Base-by-base conservation (phyloP, 768 basidiomycete species). In the Rhodotorula babjevae region DNA sequence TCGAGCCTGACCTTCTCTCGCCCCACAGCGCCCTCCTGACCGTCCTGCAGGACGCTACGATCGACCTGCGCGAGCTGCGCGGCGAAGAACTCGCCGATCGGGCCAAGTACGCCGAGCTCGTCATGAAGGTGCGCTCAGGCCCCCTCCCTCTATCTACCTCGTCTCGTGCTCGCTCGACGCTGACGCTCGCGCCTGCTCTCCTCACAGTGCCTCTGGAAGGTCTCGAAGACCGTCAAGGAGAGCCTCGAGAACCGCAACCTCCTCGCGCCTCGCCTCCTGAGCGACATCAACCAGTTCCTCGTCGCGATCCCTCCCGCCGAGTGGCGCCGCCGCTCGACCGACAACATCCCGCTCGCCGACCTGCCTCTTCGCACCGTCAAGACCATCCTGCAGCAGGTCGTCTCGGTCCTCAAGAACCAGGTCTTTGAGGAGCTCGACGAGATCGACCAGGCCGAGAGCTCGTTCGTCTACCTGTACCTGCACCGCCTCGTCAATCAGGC, bases 301-400 rank as follows among this genome's bases (percentile, higher is more conserved):
- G 90, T 93, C 79, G 91, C 89, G 2, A 89, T 98, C 42, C 90
- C 92, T 59, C 96, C 96, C 2, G 93, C 93, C 72, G 93, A 96
- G 81, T 99, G 94, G 92, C 87, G 95, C 64, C 89, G 90, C 21
- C 85, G 96, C 73, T 91, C 92, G 18, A 89, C 89, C 1, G 93
- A 91, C 79, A 90, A 89, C 74, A 87, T 98, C 3, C 94, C 96
- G 7, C 90, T 94, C 79, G 94, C 93, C 36, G 96, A 99, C 78
- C 94, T 98, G 94, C 96, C 96, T 4, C 82, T 99, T 69, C 85
- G 96, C 72, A 98, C 96, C 5, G 91, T 98, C 81, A 99, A 99
- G 84, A 94, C 96, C 55, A 92, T 99, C 77, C 91, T 99, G 49
- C 96, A 98, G 82, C 93, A 95, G 80, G 87, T 97, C 67, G 92